These are phyloP conservation scores for Thielaviopsis ethacetica DNA, from an alignment of 2,329 filamentous ascomycete species.

Conservation along the genomic window DNA sequence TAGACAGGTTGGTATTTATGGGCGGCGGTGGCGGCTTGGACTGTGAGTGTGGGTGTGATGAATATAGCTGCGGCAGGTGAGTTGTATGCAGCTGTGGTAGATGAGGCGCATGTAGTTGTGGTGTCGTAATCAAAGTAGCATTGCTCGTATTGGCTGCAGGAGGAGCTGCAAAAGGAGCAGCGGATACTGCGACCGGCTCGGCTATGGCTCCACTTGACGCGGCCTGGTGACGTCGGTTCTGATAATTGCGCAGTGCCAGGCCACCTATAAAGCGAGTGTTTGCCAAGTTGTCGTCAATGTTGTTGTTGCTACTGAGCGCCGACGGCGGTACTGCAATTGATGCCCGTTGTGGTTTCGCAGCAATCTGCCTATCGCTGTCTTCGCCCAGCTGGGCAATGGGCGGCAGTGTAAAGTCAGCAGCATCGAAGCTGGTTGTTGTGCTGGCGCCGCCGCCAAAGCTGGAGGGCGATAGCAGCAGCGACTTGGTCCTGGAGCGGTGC, in stretches of 20 bases:
- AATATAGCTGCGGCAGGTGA: neutral
- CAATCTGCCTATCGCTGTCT: constrained; percentile 8
- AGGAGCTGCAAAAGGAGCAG: neutral
- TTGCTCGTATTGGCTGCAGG: constrained; percentile 2
- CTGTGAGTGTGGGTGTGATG: neutral
- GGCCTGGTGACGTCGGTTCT: constrained; percentile 22
- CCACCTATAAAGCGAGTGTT: constrained; percentile 38
- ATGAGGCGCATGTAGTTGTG: neutral
- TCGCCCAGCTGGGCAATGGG: constrained; percentile 9
- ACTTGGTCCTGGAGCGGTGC: constrained; percentile 10
- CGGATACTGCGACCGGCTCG: neutral
- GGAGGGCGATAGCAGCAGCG: constrained; percentile 10
- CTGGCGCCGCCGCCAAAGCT: constrained; percentile 14
- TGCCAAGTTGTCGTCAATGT: constrained; percentile 21
- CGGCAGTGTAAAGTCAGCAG: constrained; percentile 13
- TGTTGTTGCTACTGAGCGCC: constrained; percentile 18
- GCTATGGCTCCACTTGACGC: constrained; percentile 5
- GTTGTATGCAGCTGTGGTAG: neutral
- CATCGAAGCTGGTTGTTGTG: constrained; percentile 8
- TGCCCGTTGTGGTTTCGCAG: neutral
- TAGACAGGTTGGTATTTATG: constrained; percentile 13
- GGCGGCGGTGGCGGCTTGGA: constrained; percentile 17
- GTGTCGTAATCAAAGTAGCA: neutral
- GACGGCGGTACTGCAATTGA: constrained; percentile 15
- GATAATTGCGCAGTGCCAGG: constrained; percentile 33